A percentile compares a stretch with the other conserved stretches of the same genome.
phyloP scores from a whole-genome alignment of 352 stramenopile species.

The Phytophthora idaei region DNA sequence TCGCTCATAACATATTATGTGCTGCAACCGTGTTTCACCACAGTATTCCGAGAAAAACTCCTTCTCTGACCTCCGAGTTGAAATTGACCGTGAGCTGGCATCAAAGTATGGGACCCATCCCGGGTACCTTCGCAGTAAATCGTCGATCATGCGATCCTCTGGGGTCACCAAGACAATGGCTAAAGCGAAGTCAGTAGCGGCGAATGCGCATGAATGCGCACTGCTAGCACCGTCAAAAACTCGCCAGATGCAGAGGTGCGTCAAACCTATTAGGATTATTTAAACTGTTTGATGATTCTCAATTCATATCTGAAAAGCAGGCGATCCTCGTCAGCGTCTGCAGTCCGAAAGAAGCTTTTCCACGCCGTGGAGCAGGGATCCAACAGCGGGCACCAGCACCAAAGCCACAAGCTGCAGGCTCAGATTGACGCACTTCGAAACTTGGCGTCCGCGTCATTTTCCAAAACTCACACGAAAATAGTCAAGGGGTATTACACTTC shows the following conservation, averaged over 20 bases:
- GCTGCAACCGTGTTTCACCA: neutral
- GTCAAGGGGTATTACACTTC: slow-evolving; percentile 12
- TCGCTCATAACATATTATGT: neutral
- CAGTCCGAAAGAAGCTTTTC: slow-evolving; percentile 70
- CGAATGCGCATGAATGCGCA: slow-evolving; percentile 5
- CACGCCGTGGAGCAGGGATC: slow-evolving; percentile 57
- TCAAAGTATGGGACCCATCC: slow-evolving; percentile 14
- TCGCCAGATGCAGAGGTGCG: slow-evolving; percentile 33
- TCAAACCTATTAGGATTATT: neutral
- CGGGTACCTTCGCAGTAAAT: slow-evolving; percentile 27
- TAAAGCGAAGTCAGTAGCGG: slow-evolving; percentile 5
- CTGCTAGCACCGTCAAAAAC: slow-evolving; percentile 29
- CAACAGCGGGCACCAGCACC: slow-evolving; percentile 30
- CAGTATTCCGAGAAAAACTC: slow-evolving; percentile 26
- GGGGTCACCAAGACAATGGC: slow-evolving; percentile 11
- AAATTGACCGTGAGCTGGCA: slow-evolving; percentile 30
- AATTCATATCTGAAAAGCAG: slow-evolving; percentile 23
- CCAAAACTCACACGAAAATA: slow-evolving; percentile 12
- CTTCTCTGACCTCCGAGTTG: slow-evolving; percentile 33
- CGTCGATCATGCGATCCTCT: slow-evolving; percentile 25
- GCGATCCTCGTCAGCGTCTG: slow-evolving; percentile 70
- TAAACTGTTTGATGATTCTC: slow-evolving; percentile 2
- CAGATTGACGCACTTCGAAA: slow-evolving; percentile 50
- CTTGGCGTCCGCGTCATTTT: slow-evolving; percentile 23
- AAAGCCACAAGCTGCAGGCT: slow-evolving; percentile 37